Evolutionary conservation across 257 asterid species (phyloP).

Genomic region (Prunella vulgaris): DNA sequence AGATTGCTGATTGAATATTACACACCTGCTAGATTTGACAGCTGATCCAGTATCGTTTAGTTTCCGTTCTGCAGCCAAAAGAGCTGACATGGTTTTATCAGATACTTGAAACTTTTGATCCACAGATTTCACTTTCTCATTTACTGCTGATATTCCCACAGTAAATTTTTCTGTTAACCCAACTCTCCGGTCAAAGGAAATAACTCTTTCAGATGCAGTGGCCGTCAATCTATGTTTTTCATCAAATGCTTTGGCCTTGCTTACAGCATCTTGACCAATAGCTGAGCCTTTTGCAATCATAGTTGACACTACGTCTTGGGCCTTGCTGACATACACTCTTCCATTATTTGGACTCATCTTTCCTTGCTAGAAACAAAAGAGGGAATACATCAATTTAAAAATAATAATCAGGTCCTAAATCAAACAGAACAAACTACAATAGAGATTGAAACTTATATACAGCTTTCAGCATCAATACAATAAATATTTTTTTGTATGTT

Average conservation of each 20-base stretch:
- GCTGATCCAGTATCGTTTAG: conserved; percentile 92
- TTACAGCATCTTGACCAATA: conserved; percentile 83
- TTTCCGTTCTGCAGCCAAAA: conserved; percentile 92
- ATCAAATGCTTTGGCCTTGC: conserved; percentile 93
- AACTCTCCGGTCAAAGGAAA: conserved; percentile 78
- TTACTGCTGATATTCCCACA: conserved; percentile 82
- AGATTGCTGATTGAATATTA: not conserved
- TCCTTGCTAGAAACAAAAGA: conserved; percentile 41
- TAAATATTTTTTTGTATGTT: not conserved
- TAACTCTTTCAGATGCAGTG: conserved; percentile 88
- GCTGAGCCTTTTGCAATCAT: conserved; percentile 93
- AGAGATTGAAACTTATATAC: not conserved
- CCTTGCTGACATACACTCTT: conserved; percentile 65
- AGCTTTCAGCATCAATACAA: not conserved
- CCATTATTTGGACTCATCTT: conserved; percentile 41
- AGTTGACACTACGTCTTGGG: conserved; percentile 88
- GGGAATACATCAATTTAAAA: conserved; percentile 9
- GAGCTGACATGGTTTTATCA: conserved; percentile 92
- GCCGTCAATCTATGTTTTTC: conserved; percentile 84
- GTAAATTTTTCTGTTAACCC: conserved; percentile 76
- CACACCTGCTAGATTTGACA: conserved; percentile 96
- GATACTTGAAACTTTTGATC: conserved; percentile 95
- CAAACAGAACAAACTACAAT: not conserved
- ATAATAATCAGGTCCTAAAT: conserved; percentile 1
- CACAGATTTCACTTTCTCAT: conserved; percentile 90